These are phyloP conservation scores for Termitomyces sp. DNA, from an alignment of 1,284 basidiomycete species.

Conservation along the genomic window DNA sequence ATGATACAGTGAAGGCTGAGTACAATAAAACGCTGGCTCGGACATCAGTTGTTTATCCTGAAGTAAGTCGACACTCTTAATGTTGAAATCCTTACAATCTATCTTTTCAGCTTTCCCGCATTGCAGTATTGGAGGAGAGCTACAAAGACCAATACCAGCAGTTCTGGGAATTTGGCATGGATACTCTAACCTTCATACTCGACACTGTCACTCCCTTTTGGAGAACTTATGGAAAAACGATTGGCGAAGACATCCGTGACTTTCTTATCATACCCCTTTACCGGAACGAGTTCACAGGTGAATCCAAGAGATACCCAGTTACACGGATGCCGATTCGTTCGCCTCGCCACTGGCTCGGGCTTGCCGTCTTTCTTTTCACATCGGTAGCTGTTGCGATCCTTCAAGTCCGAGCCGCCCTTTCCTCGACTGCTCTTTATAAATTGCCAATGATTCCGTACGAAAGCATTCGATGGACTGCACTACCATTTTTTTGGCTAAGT, in stretches of 20 bases:
- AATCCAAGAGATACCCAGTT: conserved; percentile 62
- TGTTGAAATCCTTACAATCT: conserved; percentile 2
- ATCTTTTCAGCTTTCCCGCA: conserved; percentile 51
- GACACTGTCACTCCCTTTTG: conserved; percentile 73
- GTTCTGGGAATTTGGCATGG: conserved; percentile 71
- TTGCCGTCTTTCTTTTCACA: conserved; percentile 45
- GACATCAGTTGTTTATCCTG: conserved; percentile 70
- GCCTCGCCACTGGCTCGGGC: conserved; percentile 59
- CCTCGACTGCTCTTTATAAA: conserved; percentile 44
- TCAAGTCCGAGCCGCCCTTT: conserved; percentile 50
- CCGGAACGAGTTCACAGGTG: conserved; percentile 75
- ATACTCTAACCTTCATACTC: conserved; percentile 64
- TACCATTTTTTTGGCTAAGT: conserved; percentile 55
- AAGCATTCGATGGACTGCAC: conserved; percentile 52
- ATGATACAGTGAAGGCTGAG: conserved; percentile 52
- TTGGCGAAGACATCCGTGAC: conserved; percentile 70
- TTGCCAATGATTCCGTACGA: conserved; percentile 52
- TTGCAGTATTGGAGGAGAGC: conserved; percentile 65
- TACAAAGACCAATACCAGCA: conserved; percentile 73
- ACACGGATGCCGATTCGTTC: conserved; percentile 55
- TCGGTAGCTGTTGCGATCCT: conserved; percentile 44
- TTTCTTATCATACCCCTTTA: conserved; percentile 77
- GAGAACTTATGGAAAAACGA: conserved; percentile 71
- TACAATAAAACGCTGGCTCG: conserved; percentile 65
- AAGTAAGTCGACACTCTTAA: conserved; percentile 39